phyloP scores from a whole-genome alignment of 2,329 filamentous ascomycete genomes.

The Chalaropsis ovoidea region DNA sequence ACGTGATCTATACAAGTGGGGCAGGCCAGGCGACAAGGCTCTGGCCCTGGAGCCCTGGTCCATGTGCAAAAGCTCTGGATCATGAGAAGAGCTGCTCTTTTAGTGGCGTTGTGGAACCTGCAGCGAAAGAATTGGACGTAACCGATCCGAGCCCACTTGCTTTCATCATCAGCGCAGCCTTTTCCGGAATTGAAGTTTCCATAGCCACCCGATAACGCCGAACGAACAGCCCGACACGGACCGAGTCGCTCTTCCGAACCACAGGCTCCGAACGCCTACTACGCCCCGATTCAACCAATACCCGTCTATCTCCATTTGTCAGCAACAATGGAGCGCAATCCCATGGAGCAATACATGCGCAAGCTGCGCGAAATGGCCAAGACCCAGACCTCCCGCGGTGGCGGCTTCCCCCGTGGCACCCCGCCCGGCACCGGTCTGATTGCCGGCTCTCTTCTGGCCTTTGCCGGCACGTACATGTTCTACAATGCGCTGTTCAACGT shows the following conservation, averaged over 20 bases:
- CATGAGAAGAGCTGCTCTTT: not conserved
- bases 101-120: conserved; percentile 16
- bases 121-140: conserved; percentile 5
- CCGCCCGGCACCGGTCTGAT: conserved; percentile 34
- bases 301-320: not conserved
- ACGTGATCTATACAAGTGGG: conserved; percentile 16
- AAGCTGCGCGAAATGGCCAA: conserved; percentile 42
- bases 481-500: conserved; percentile 65
- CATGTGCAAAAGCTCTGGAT: conserved; percentile 4
- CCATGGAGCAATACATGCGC: conserved; percentile 43
- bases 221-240: not conserved
- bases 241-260: conserved; percentile 5
- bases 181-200: not conserved
- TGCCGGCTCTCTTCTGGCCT: conserved; percentile 38
- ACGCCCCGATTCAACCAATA: not conserved
- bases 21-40: not conserved
- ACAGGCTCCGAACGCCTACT: not conserved
- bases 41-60: not conserved
- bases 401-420: conserved; percentile 37
- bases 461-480: conserved; percentile 41
- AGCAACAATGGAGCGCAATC: conserved; percentile 30
- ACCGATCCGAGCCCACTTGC: too few relatives aligned
- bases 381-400: conserved; percentile 35
- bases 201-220: not conserved
- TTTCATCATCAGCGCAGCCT: conserved; percentile 8